A percentile compares a stretch with the other conserved stretches of the same genome.
phyloP scores from a whole-genome alignment of 148 eudicot species.

The Silene uniflora region DNA sequence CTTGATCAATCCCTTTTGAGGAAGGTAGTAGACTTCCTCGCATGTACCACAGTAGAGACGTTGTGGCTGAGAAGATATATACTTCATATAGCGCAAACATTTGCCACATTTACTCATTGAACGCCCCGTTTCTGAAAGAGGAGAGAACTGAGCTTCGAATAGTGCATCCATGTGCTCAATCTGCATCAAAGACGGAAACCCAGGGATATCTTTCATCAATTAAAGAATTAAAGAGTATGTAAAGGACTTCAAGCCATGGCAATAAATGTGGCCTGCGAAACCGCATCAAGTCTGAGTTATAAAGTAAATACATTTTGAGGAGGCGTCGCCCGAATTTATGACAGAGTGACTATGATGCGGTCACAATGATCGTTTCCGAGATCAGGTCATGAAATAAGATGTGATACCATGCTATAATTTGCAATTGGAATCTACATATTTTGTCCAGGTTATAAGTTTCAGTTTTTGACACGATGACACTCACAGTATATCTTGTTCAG shows the following conservation, averaged over 20 bases:
- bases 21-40: slow-evolving; percentile 91
- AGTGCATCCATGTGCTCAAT: slow-evolving; percentile 92
- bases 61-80: slow-evolving; percentile 66
- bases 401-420: too few relatives aligned
- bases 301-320: neutral
- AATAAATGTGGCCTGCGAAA: neutral
- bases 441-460: slow-evolving; percentile 1
- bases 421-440: too few relatives aligned
- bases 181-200: slow-evolving; percentile 40
- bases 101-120: slow-evolving; percentile 88
- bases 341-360: too few relatives aligned
- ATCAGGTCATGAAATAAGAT: too few relatives aligned
- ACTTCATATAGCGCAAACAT: slow-evolving; percentile 88
- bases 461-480: neutral
- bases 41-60: slow-evolving; percentile 82
- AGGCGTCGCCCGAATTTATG: too few relatives aligned
- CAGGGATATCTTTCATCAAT: neutral
- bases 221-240: neutral
- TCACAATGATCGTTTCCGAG: too few relatives aligned
- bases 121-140: slow-evolving; percentile 87
- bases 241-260: neutral
- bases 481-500: neutral
- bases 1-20: slow-evolving; percentile 87
- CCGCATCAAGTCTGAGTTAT: neutral
- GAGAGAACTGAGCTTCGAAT: slow-evolving; percentile 96